Percentiles rank a stretch among this genome's conserved stretches.
Conservation (phyloP, 2,329 filamentous ascomycete genomes). For the Passalora sequoiae region DNA sequence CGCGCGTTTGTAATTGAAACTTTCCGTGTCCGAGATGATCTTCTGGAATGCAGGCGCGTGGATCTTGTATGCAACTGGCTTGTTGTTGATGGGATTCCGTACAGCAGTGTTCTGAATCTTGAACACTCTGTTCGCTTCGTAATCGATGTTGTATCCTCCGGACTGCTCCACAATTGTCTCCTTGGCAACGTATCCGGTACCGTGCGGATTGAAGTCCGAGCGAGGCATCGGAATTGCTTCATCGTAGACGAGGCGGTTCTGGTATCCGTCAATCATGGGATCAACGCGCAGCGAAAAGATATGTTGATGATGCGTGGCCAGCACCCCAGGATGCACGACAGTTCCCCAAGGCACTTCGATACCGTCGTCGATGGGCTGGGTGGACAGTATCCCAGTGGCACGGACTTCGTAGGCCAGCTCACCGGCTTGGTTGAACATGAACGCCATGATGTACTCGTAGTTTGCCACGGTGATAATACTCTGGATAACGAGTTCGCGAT, state of each 20-base stretch:
- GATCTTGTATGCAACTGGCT: conserved; percentile 49
- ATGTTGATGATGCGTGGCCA: conserved; percentile 69
- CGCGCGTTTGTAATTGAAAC: conserved; percentile 53
- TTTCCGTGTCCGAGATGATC: conserved; percentile 49
- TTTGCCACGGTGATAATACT: conserved; percentile 55
- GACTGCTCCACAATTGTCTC: conserved; percentile 48
- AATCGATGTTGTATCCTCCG: conserved; percentile 47
- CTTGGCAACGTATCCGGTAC: conserved; percentile 45
- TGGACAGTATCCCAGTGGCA: conserved; percentile 63
- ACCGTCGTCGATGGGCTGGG: conserved; percentile 62
- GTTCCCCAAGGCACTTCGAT: conserved; percentile 62
- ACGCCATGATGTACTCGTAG: conserved; percentile 63
- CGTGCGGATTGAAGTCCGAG: conserved; percentile 52
- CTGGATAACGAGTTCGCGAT: conserved; percentile 62
- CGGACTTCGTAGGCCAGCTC: conserved; percentile 63
- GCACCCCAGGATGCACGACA: conserved; percentile 63
- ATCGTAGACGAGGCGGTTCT: conserved; percentile 47
- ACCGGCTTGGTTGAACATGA: conserved; percentile 66
- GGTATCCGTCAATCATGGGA: conserved; percentile 43
- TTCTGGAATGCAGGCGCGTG: conserved; percentile 47
- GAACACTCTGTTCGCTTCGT: conserved; percentile 43
- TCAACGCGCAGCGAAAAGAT: conserved; percentile 58
- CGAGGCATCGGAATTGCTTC: conserved; percentile 57
- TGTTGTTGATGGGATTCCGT: conserved; percentile 45
- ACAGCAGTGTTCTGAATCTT: conserved; percentile 46